Evolutionary conservation across 352 stramenopile species (phyloP), one percentile per base, ranked within the genome.

Genomic region (Phytopythium vexans): DNA sequence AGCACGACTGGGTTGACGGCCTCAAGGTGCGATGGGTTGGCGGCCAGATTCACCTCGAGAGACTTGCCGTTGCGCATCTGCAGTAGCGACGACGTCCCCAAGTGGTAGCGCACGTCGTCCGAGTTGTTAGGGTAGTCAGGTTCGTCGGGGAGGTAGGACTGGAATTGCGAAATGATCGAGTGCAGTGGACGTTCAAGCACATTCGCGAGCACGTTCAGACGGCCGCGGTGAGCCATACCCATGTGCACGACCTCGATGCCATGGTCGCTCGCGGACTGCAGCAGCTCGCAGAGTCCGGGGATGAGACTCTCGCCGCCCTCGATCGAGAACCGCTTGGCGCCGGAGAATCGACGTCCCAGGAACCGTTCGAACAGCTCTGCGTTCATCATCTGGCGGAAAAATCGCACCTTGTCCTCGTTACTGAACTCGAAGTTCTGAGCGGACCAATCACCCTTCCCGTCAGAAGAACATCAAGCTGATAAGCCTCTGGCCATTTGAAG

Each of bases 1-100:
- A 97, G 64, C 3, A 99, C 97, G 11, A 99, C 90, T 0, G 97
- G 87, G 70, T 99, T 97, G 27, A 99, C 97, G 37, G 96, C 97
- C 72, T 99, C 97, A 12, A 99, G 74, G 68, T 99, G 97, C n/a
- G 94, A 99, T 27, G 97, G 97, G 68, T 99, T 99, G 9, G 97
- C 94, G 8, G 98, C 86, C 43, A 99, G 82, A 38, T 83, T 87
- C 7, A 94, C 79, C 59, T 94, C 77, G 40, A 95, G 56, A 6
- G 58, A 42, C 7, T 77, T 79, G 5, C 78, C 83, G 16, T 72
- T 89, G 38, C 64, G 75, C 77, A 86, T 89, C 52, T 81, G 67
- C 41, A 91, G 66, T 16, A 78, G 48, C 11, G 78, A 92, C 16
- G 81, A 86, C 27, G 85, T 93, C 55, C 87, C 88, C 39, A 96